Evolutionary conservation across 495 filamentous ascomycete genomes (phyloP).

Genomic region (Pyronema omphalodes): DNA sequence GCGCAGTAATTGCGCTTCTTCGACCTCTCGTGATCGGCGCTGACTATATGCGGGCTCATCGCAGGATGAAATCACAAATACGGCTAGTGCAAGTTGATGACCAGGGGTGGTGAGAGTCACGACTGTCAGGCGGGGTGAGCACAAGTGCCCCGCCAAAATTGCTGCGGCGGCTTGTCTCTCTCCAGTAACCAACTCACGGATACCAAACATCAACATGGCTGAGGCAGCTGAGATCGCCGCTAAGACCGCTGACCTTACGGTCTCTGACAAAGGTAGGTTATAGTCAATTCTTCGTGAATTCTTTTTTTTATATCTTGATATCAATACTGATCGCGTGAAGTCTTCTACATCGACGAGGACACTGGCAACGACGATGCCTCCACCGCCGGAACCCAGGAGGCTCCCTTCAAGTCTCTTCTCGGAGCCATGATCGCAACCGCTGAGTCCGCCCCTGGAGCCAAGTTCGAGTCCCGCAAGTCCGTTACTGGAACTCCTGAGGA

Average conservation of each 20-base stretch:
- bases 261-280: constrained; percentile 2
- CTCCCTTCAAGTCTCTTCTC: constrained; percentile 50
- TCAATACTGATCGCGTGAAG: constrained; percentile 2
- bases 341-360: constrained; percentile 52
- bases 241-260: constrained; percentile 11
- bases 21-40: no score
- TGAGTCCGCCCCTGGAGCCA: constrained; percentile 26
- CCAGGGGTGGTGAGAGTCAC: no score
- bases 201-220: constrained; percentile 6
- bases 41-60: no score
- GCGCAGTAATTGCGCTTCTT: no score
- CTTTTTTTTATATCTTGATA: not conserved
- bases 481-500: constrained; percentile 37
- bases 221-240: constrained; percentile 13
- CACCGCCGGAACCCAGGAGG: constrained; percentile 37
- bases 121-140: no score
- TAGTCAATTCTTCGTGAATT: not conserved
- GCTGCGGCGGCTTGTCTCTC: not conserved
- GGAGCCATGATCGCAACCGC: constrained; percentile 43
- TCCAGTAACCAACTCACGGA: not conserved
- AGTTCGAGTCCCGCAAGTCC: constrained; percentile 47
- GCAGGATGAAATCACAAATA: no score
- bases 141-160: not conserved
- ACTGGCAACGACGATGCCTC: constrained; percentile 39
- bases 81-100: no score